Base-by-base conservation (phyloP, 139 green algal genomes). In the Zygnema cylindricum region DNA sequence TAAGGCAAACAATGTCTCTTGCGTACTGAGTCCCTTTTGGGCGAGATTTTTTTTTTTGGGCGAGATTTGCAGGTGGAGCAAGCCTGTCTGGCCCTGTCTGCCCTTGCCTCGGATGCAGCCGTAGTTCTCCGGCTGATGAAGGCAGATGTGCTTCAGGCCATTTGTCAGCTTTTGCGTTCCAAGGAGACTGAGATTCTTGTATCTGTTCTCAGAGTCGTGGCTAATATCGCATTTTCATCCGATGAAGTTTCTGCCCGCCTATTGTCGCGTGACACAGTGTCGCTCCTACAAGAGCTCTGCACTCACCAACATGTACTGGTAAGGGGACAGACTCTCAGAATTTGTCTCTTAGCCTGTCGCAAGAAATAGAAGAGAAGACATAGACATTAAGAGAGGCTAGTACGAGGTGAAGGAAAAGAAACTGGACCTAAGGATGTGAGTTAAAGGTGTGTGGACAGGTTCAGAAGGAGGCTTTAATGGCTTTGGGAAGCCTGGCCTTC, bases 401-500 rank as follows among this genome's bases (percentile, higher is more conserved):
- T n/a, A n/a, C n/a, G n/a, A n/a, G n/a, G n/a, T n/a, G n/a, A n/a
- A n/a, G n/a, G n/a, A n/a, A n/a, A n/a, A n/a, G n/a, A n/a, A n/a
- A n/a, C n/a, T n/a, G n/a, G n/a, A n/a, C n/a, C n/a, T n/a, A n/a
- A n/a, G n/a, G n/a, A n/a, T n/a, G n/a, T n/a, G n/a, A n/a, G n/a
- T n/a, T n/a, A n/a, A n/a, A n/a, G n/a, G 57, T 73, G 77, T 3
- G 33, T 25, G 25, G n/a, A 36, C 39, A 90, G 75, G 88, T 92
- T 30, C 84, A 79, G 32, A 63, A 33, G 41, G 35, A 91, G 75
- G 88, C 88, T 23, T 35, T 92, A 21, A 54, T 82, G 36, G 84
- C 84, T 1, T 36, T 92, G 38, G 88, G 88, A 39, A 92, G 89
- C 84, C 43, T 92, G 35, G 75, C 38, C 42, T 92, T 92, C 88